Evolutionary conservation across 2,329 filamentous ascomycete genomes (phyloP).

Genomic region (Neofusicoccum parvum): DNA sequence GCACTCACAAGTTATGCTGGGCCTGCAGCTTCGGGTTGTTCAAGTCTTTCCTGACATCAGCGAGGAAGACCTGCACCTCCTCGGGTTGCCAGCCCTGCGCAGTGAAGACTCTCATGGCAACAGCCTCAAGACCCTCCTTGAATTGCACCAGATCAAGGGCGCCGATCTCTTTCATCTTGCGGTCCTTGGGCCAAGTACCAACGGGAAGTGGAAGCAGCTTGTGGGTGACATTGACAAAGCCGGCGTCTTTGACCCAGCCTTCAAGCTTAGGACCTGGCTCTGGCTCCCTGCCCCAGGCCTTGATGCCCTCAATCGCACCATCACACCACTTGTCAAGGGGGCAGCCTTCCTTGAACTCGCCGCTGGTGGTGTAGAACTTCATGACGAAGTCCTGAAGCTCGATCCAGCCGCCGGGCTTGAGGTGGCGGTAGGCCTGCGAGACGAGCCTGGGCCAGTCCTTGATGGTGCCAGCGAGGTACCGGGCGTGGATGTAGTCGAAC

Average conservation of each 20-base stretch:
- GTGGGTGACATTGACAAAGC: conserved; percentile 29
- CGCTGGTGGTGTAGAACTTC: conserved; percentile 35
- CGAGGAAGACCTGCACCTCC: conserved; percentile 24
- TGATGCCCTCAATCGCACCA: conserved; percentile 1
- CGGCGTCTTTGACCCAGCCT: conserved; percentile 29
- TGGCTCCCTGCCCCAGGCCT: conserved; percentile 18
- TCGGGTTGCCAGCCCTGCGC: conserved; percentile 23
- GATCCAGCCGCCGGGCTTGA: conserved; percentile 37
- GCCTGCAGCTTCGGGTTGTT: conserved; percentile 22
- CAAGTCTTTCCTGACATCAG: conserved; percentile 23
- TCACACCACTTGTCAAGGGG: conserved; percentile 15
- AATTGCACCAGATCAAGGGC: conserved; percentile 9
- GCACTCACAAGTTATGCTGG: conserved; percentile 20
- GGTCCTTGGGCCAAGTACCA: conserved; percentile 30
- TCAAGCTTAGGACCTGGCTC: conserved; percentile 29
- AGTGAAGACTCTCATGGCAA: conserved; percentile 25
- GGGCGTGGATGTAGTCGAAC: conserved; percentile 62
- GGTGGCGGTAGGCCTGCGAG: conserved; percentile 50
- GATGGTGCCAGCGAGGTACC: conserved; percentile 55
- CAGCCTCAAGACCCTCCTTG: conserved; percentile 16
- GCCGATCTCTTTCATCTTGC: conserved; percentile 20
- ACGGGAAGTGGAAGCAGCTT: conserved; percentile 30
- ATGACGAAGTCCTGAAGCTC: conserved; percentile 35
- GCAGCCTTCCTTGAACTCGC: conserved; percentile 28
- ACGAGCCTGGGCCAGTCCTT: conserved; percentile 56